Conservation (phyloP, 345 rosid genomes). For the Noccaea bulbosa region DNA sequence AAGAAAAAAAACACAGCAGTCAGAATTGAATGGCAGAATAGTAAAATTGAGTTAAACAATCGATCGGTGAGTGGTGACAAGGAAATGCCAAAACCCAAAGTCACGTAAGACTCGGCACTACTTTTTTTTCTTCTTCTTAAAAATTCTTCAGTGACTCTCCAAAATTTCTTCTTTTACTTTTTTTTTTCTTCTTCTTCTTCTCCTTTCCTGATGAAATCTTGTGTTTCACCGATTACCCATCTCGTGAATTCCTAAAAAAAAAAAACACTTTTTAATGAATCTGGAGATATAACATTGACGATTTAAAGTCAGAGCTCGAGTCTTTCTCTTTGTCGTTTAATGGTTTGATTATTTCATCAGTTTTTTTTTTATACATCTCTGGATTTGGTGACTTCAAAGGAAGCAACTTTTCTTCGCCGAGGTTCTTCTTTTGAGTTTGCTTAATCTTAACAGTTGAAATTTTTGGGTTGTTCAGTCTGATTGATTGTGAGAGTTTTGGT, state of each 20-base stretch:
- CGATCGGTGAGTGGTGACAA: constrained; percentile 9
- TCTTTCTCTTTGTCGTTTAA: constrained; percentile 3
- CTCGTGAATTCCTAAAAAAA: constrained; percentile 2
- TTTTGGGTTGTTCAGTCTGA: constrained; percentile 6
- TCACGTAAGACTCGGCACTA: constrained; percentile 21
- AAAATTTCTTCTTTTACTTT: not conserved
- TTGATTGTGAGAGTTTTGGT: not conserved
- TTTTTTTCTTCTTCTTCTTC: not conserved
- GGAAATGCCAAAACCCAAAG: constrained; percentile 27
- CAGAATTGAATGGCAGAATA: constrained; percentile 22
- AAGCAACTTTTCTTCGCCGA: constrained; percentile 2
- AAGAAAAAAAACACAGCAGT: constrained; percentile 2
- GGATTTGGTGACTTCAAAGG: constrained; percentile 21
- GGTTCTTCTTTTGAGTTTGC: not conserved
- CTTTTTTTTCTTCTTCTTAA: constrained; percentile 1
- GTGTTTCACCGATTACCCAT: constrained; percentile 19
- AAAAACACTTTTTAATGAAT: not conserved
- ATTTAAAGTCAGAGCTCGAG: constrained; percentile 30
- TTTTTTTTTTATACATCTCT: not conserved
- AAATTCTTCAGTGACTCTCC: constrained; percentile 16
- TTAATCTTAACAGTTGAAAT: not conserved
- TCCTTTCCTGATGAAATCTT: not conserved
- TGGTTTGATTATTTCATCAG: constrained; percentile 7
- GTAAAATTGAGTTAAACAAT: constrained; percentile 24
- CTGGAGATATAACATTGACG: not conserved